These are phyloP conservation scores for Cladosporium oxysporum DNA, from an alignment of 2,329 filamentous ascomycete species.

Conservation along the genomic window DNA sequence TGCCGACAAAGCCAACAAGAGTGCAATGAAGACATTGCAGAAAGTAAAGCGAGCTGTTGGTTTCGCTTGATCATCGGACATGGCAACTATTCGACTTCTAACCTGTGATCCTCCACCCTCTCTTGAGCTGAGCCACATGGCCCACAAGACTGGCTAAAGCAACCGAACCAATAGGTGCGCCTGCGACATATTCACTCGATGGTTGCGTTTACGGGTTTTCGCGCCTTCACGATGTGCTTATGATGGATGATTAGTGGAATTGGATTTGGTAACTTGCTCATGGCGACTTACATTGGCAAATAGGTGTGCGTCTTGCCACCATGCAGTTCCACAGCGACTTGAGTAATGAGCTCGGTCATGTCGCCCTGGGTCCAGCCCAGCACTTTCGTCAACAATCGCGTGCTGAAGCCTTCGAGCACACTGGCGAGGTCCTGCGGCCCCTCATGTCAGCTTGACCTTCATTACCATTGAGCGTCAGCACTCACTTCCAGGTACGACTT, in stretches of 20 bases:
- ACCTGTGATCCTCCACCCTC: not conserved
- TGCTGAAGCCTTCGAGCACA: slow-evolving; percentile 20
- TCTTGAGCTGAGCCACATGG: not conserved
- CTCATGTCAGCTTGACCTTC: not conserved
- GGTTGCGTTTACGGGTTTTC: slow-evolving; percentile 16
- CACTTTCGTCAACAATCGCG: slow-evolving; percentile 22
- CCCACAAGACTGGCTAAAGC: no score
- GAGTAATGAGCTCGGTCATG: slow-evolving; percentile 10
- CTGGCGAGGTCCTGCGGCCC: slow-evolving; percentile 12
- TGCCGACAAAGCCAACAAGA: slow-evolving; percentile 61
- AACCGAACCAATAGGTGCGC: not conserved
- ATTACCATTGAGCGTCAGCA: not conserved
- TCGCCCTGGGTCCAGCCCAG: slow-evolving; percentile 20
- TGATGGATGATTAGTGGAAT: not conserved
- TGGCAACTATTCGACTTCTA: not conserved
- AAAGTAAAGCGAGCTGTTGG: slow-evolving; percentile 48
- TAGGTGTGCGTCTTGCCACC: slow-evolving; percentile 21
- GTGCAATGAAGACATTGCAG: slow-evolving; percentile 56
- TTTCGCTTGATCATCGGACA: slow-evolving; percentile 29
- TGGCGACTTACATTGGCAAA: slow-evolving; percentile 19
- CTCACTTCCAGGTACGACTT: slow-evolving; percentile 10
- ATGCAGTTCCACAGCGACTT: slow-evolving; percentile 20
- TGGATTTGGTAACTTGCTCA: not conserved
- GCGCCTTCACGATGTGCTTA: slow-evolving; percentile 22
- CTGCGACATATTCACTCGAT: not conserved